Conservation (phyloP, 441 rosid species). For the Metrosideros polymorpha region DNA sequence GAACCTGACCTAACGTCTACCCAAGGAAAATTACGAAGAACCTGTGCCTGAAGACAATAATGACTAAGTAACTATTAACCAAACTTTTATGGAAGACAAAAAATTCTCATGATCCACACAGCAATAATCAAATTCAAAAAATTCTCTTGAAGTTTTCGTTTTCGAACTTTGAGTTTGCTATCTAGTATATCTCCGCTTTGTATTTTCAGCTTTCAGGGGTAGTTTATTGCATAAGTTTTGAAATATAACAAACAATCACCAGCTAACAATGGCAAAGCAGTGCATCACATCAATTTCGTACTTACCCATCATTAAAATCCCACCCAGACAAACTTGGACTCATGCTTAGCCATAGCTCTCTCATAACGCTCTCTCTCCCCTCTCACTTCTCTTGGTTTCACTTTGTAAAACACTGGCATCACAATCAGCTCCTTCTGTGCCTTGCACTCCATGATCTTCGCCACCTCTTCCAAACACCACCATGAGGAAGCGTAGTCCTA, state of each 20-base stretch:
- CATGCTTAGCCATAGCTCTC: neutral
- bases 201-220: neutral
- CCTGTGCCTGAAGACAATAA: neutral
- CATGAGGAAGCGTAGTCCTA: neutral
- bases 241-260: accelerated
- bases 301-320: neutral
- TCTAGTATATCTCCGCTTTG: neutral
- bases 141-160: neutral
- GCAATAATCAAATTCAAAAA: neutral
- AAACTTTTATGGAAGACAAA: neutral
- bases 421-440: neutral
- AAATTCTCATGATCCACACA: neutral
- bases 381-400: neutral
- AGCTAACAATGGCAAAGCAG: neutral
- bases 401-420: neutral
- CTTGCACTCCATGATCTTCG: neutral
- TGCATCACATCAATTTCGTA: neutral
- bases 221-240: neutral
- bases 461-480: neutral
- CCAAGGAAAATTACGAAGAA: neutral
- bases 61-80: neutral
- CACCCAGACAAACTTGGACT: neutral
- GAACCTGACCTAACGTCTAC: neutral
- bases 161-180: neutral
- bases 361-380: neutral